Evolutionary conservation across 305 asterid species (phyloP), one percentile per base, ranked within the genome.

Genomic region (Fraxinus sp.): DNA sequence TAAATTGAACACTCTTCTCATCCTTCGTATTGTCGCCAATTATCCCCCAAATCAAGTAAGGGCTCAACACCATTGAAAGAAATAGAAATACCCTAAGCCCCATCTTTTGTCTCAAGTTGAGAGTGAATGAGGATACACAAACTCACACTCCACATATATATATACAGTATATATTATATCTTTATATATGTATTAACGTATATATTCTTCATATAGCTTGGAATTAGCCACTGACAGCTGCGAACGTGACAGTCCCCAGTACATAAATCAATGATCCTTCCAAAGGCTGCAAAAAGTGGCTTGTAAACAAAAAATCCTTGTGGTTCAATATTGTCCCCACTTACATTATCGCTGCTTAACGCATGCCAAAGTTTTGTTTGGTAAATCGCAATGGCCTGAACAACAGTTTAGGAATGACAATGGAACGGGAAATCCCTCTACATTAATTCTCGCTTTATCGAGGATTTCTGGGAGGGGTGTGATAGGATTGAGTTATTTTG

Each of bases 291-390:
- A 81, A 81, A 79, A 79, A 74, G 16, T 10, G 33, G 72, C 72
- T 64, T 22, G 72, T 20, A 64, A 64, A 64, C 32, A 3, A 24
- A 24, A 24, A 24, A 22, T 32, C 79, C 85, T 78, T 82, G 73
- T 13, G 11, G 52, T 11, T 35, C 59, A 84, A 82, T 83, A 26
- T 82, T 85, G 88, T 85, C 86, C 86, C 85, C 80, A 83, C 89
- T 75, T 35, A 78, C 13, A n/a, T 86, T 83, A 52, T 80, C 86
- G 64, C 71, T 70, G 2, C 39, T 71, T 72, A 35, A 57, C 78
- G 82, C 84, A 77, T 57, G 84, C 82, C 62, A 16, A 62, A 9
- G 74, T 66, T 59, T 74, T 30, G 20, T 72, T 44, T 83, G 62
- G 36, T 64, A 68, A 62, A 32, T 33, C 77, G 78, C 41, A n/a